Percentiles rank a stretch among this genome's conserved stretches.
These are phyloP conservation scores for Takashimella tepidaria DNA, from an alignment of 1,284 basidiomycete species.

Conservation along the genomic window DNA sequence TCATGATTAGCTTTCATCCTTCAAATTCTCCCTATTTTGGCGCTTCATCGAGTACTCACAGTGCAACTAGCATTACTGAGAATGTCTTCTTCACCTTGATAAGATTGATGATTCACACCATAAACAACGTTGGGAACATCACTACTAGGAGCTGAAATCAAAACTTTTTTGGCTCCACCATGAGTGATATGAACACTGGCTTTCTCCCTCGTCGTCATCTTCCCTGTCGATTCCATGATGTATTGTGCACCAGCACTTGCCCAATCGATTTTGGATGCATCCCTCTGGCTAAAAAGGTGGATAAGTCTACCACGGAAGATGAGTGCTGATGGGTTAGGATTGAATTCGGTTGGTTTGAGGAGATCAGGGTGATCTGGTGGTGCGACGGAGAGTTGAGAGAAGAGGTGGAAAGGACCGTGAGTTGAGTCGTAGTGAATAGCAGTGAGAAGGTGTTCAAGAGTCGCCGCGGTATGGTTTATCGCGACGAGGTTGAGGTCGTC, in stretches of 20 bases:
- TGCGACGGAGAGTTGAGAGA: constrained; percentile 32
- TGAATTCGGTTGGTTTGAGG: constrained; percentile 27
- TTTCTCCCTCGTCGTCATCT: constrained; percentile 41
- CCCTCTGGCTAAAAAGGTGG: constrained; percentile 44
- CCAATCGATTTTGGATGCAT: constrained; percentile 46
- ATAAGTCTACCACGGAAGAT: constrained; percentile 42
- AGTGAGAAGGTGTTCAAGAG: constrained; percentile 41
- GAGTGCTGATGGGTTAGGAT: constrained; percentile 34
- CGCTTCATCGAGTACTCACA: constrained; percentile 21
- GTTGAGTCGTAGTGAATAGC: constrained; percentile 48
- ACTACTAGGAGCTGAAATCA: constrained; percentile 48
- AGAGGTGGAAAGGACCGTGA: constrained; percentile 36
- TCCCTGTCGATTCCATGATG: constrained; percentile 46
- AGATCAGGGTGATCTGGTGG: constrained; percentile 34
- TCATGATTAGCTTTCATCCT: not conserved
- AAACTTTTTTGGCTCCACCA: constrained; percentile 46
- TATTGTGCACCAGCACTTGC: constrained; percentile 42
- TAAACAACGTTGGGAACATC: constrained; percentile 43
- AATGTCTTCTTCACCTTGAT: constrained; percentile 36
- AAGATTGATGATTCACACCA: constrained; percentile 47
- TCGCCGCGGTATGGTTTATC: constrained; percentile 49
- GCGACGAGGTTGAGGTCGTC: constrained; percentile 40
- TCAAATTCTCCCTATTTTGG: no score
- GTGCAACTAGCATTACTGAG: constrained; percentile 49
- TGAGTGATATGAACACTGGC: constrained; percentile 41